Evolutionary conservation across 2,329 filamentous ascomycete genomes (phyloP).

Genomic region (Calonectria henricotiae): DNA sequence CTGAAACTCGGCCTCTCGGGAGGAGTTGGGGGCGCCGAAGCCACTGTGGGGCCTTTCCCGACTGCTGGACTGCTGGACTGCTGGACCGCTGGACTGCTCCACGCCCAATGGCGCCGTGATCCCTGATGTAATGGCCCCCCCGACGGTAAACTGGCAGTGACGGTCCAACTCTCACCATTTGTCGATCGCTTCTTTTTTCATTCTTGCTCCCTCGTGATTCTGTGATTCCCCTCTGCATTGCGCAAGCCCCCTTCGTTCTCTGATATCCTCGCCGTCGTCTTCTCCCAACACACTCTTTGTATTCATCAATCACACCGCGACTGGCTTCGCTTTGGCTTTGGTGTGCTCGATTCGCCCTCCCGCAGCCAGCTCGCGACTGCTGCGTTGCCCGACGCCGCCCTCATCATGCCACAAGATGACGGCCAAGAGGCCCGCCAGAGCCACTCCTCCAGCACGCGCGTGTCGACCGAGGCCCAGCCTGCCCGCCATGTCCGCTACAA

Average conservation of each 20-base stretch:
- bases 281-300: not conserved
- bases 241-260: no score
- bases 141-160: not conserved
- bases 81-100: no score
- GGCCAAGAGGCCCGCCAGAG: slow-evolving; percentile 43
- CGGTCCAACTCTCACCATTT: not conserved
- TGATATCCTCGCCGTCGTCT: no score
- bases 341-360: not conserved
- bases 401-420: slow-evolving; percentile 38
- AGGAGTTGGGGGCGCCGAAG: not conserved
- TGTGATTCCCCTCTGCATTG: not conserved
- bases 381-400: not conserved
- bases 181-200: not conserved
- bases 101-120: not conserved
- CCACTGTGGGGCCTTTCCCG: not conserved
- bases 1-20: not conserved
- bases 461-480: slow-evolving; percentile 40
- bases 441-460: slow-evolving; percentile 48
- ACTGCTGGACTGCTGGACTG: no score
- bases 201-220: not conserved
- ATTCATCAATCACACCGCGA: not conserved
- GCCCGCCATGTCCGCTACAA: slow-evolving; percentile 52
- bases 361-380: slow-evolving; percentile 16
- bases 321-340: not conserved
- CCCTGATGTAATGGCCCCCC: not conserved